A percentile compares a stretch with the other conserved stretches of the same genome.
These are phyloP conservation scores for Marasmius oreades DNA, from an alignment of 1,284 basidiomycete genomes.

Conservation along the genomic window DNA sequence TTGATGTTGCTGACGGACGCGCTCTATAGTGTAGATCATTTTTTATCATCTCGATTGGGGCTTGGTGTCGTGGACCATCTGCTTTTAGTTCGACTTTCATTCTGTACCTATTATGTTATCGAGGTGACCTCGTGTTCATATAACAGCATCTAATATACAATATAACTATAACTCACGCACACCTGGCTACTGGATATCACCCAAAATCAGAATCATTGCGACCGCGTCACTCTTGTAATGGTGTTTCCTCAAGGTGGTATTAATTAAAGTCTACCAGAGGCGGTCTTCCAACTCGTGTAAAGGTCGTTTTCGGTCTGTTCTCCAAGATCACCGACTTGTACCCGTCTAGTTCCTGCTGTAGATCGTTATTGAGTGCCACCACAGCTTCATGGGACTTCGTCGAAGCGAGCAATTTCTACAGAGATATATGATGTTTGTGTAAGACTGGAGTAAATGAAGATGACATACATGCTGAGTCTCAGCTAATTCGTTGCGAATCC, in stretches of 20 bases:
- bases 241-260: constrained; percentile 26
- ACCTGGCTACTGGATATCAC: constrained; percentile 43
- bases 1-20: neutral
- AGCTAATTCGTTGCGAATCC: constrained; percentile 64
- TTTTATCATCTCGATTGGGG: neutral
- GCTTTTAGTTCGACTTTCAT: no score
- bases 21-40: neutral
- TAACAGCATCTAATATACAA: neutral
- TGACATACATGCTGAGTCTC: constrained; percentile 64
- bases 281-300: constrained; percentile 57
- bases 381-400: constrained; percentile 54
- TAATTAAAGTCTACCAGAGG: constrained; percentile 48
- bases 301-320: constrained; percentile 55
- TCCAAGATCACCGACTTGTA: constrained; percentile 65
- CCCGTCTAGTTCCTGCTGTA: constrained; percentile 59
- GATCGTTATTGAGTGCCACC: constrained; percentile 43
- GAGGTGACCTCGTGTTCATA: no score
- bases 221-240: constrained; percentile 16
- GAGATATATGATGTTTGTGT: neutral
- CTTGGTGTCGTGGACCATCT: neutral
- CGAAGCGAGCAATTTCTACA: constrained; percentile 53
- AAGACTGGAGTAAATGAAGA: constrained; percentile 8
- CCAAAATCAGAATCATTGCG: constrained; percentile 47
- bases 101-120: no score
- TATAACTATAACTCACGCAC: no score